Conservation (phyloP, 208 protist species). For the Herpetomonas tarakana region DNA sequence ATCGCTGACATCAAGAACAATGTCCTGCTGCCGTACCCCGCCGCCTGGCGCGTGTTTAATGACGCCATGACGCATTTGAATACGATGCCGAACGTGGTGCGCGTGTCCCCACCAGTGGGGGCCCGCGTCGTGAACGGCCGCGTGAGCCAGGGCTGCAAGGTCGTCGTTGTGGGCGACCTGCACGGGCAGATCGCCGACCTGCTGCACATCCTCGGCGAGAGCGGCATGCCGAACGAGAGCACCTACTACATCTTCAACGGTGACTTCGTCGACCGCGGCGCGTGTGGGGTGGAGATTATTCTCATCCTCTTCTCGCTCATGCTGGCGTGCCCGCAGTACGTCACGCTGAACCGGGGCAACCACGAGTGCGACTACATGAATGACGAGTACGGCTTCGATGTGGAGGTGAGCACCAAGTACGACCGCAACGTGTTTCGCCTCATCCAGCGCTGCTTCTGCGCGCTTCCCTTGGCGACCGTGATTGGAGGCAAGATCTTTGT, state of each 20-base stretch:
- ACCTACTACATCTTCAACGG: conserved; percentile 93
- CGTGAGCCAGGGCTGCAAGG: conserved; percentile 74
- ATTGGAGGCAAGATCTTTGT: conserved; percentile 80
- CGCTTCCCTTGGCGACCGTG: conserved; percentile 78
- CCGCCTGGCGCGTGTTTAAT: conserved; percentile 80
- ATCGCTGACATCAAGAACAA: conserved; percentile 71
- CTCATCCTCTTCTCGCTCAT: conserved; percentile 95
- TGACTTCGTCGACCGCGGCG: conserved; percentile 98
- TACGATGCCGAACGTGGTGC: conserved; percentile 82
- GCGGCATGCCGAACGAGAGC: conserved; percentile 74
- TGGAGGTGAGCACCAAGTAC: conserved; percentile 98
- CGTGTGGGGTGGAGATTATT: conserved; percentile 96
- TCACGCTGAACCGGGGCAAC: conserved; percentile 95
- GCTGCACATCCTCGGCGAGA: conserved; percentile 80
- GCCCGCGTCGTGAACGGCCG: conserved; percentile 70
- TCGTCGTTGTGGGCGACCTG: conserved; percentile 87
- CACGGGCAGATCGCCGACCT: conserved; percentile 87
- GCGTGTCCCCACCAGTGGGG: conserved; percentile 59
- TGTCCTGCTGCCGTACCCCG: conserved; percentile 72
- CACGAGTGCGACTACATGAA: conserved; percentile 95
- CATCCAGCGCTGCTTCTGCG: conserved; percentile 89
- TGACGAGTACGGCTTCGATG: conserved; percentile 98
- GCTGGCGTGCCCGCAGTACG: conserved; percentile 90
- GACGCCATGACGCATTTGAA: conserved; percentile 84
- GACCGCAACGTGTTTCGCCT: conserved; percentile 88